phyloP scores from a whole-genome alignment of 257 asterid species.

The Solanum pinnatisectum region DNA sequence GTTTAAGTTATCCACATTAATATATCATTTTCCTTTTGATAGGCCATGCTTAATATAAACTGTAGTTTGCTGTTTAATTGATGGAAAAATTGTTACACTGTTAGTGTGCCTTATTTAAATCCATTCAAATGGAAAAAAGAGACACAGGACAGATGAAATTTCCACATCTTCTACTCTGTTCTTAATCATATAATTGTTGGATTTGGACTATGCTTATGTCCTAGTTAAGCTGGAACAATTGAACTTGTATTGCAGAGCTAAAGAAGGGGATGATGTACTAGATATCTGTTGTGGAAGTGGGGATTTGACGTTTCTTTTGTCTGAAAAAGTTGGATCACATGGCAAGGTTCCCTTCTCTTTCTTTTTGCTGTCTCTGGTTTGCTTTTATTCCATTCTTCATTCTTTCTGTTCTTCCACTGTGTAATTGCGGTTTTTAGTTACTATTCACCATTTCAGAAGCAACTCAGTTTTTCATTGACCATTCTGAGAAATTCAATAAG shows the following conservation, averaged over 20 bases:
- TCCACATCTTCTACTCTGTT: neutral
- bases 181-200: neutral
- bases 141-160: neutral
- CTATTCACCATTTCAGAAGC: neutral
- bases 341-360: slow-evolving; percentile 49
- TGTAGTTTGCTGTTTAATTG: neutral
- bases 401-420: neutral
- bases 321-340: slow-evolving; percentile 60
- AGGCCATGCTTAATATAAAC: neutral
- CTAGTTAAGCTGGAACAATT: neutral
- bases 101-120: neutral
- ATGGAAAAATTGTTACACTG: neutral
- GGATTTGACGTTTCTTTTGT: slow-evolving; percentile 72
- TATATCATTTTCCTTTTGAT: neutral
- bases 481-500: neutral
- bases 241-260: slow-evolving; percentile 39
- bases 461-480: neutral
- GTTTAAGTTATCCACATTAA: neutral
- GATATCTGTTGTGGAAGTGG: slow-evolving; percentile 95
- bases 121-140: neutral
- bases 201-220: neutral
- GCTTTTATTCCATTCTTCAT: neutral
- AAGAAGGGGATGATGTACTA: slow-evolving; percentile 62
- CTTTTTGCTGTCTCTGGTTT: neutral
- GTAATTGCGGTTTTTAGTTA: neutral